Conservation (phyloP, 805 yeast species). For the Candida stauntonica region DNA sequence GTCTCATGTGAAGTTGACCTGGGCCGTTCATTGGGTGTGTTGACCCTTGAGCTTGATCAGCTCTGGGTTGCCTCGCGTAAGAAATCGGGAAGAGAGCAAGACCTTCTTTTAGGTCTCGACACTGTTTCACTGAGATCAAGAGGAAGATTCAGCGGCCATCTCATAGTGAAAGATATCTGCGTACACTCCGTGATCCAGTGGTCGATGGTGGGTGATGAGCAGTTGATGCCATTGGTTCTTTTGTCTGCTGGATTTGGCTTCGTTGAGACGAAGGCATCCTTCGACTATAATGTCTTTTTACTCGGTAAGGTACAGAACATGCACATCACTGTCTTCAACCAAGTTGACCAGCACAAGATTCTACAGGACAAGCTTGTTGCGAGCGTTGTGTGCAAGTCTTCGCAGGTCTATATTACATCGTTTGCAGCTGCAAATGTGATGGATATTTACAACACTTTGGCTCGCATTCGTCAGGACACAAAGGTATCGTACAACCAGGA, state of each 20-base stretch:
- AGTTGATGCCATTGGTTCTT: constrained; percentile 64
- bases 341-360: constrained; percentile 43
- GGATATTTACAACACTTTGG: constrained; percentile 69
- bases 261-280: constrained; percentile 57
- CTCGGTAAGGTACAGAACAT: constrained; percentile 49
- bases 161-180: constrained; percentile 46
- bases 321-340: constrained; percentile 61
- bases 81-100: constrained; percentile 65
- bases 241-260: constrained; percentile 52
- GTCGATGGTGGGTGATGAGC: constrained; percentile 43
- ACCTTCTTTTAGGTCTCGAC: constrained; percentile 57
- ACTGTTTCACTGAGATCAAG: constrained; percentile 46
- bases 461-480: constrained; percentile 70
- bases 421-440: constrained; percentile 78
- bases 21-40: constrained; percentile 77
- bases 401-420: constrained; percentile 70
- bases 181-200: constrained; percentile 69
- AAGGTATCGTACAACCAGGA: constrained; percentile 71
- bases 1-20: constrained; percentile 60
- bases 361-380: constrained; percentile 61
- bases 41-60: constrained; percentile 49
- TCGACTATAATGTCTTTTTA: constrained; percentile 84
- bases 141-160: constrained; percentile 77
- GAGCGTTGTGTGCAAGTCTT: constrained; percentile 42
- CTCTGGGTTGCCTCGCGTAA: constrained; percentile 71